phyloP scores from a whole-genome alignment of 2,329 filamentous ascomycete genomes.

The Aspergillus proliferans region DNA sequence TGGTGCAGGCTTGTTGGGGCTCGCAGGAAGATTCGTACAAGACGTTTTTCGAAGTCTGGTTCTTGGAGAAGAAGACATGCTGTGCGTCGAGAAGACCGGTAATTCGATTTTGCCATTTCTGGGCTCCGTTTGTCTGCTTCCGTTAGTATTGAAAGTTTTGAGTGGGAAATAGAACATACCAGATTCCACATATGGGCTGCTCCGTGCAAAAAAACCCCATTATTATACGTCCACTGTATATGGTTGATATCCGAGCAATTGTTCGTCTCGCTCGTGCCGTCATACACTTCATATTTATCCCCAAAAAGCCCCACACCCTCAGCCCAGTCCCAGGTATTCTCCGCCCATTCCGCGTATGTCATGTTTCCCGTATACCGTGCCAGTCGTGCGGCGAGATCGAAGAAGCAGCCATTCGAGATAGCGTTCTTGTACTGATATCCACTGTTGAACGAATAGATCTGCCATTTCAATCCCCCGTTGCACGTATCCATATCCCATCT shows the following conservation, averaged over 20 bases:
- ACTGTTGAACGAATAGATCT: constrained; percentile 8
- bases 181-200: constrained; percentile 50
- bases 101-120: constrained; percentile 46
- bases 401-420: constrained; percentile 10
- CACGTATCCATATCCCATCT: constrained; percentile 64
- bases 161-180: constrained; percentile 18
- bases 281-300: constrained; percentile 44
- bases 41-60: constrained; percentile 29
- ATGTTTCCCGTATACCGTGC: constrained; percentile 10
- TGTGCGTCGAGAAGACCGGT: constrained; percentile 51
- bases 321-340: constrained; percentile 55
- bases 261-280: constrained; percentile 43
- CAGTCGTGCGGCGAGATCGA: constrained; percentile 9
- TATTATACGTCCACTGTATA: constrained; percentile 50
- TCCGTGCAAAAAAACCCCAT: constrained; percentile 48
- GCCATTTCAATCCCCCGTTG: constrained; percentile 55
- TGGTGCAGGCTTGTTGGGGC: constrained; percentile 45
- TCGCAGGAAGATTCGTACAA: constrained; percentile 56
- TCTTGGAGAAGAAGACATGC: constrained; percentile 44
- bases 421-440: constrained; percentile 10
- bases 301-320: constrained; percentile 43
- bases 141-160: background rate
- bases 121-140: constrained; percentile 23
- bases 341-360: constrained; percentile 53
- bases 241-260: constrained; percentile 46